Percentiles rank a stretch among this genome's conserved stretches.
Evolutionary conservation across 192 early-diverging fungal species (phyloP).

Genomic region (Umbelopsis ramanniana): DNA sequence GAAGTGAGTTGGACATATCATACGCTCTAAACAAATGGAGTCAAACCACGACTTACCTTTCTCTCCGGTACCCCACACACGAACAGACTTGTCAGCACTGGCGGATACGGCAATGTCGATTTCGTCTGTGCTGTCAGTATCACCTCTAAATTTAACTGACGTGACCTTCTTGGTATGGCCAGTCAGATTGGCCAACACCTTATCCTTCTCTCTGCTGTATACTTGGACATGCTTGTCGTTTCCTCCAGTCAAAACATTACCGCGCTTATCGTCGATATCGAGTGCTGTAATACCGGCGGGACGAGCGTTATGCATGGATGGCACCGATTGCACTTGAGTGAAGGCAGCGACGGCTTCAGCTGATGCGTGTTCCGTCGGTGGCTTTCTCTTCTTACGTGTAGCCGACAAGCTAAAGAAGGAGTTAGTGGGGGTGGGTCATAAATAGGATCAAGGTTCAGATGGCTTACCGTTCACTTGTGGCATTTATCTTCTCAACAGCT

Average conservation of each 20-base stretch:
- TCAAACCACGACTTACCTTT: constrained; percentile 41
- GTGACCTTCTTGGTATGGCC: constrained; percentile 88
- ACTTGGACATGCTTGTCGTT: constrained; percentile 79
- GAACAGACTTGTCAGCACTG: constrained; percentile 82
- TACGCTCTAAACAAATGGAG: no score
- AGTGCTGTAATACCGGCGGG: constrained; percentile 68
- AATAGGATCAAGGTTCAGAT: background rate
- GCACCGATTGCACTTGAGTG: constrained; percentile 48
- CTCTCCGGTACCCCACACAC: constrained; percentile 66
- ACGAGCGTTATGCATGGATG: constrained; percentile 75
- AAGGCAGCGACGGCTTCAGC: constrained; percentile 70
- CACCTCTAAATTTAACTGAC: constrained; percentile 67
- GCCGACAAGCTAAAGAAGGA: constrained; percentile 60
- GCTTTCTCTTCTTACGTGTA: constrained; percentile 82
- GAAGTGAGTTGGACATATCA: no score
- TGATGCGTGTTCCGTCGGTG: constrained; percentile 70
- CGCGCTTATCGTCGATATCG: constrained; percentile 59
- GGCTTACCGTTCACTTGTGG: constrained; percentile 54
- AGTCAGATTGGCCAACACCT: constrained; percentile 70
- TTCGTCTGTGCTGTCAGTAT: constrained; percentile 48
- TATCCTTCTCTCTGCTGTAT: constrained; percentile 65
- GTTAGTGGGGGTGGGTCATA: background rate
- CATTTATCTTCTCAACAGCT: constrained; percentile 54
- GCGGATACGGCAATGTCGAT: constrained; percentile 68
- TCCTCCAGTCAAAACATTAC: constrained; percentile 78